Evolutionary conservation across 1,284 basidiomycete genomes (phyloP).

Genomic region (Polyporus tsugae): DNA sequence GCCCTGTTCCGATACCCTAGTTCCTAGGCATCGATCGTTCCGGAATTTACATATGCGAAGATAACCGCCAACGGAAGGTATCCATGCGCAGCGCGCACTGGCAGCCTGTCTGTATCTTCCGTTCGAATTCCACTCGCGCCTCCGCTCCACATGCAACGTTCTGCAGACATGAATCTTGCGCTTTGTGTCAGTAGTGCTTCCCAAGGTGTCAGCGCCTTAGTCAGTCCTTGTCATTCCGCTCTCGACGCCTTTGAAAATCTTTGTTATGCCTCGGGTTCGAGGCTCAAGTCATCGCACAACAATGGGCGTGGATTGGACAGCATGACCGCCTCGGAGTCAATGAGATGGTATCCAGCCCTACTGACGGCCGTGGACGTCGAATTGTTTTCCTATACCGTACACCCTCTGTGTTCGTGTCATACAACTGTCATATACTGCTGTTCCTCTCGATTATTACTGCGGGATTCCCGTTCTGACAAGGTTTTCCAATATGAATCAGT

Average conservation of each 20-base stretch:
- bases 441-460: too few relatives aligned
- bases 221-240: neutral
- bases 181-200: neutral
- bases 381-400: too few relatives aligned
- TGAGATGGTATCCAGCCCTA: neutral
- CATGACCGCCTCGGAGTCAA: neutral
- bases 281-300: neutral
- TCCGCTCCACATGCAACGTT: neutral
- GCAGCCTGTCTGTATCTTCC: neutral
- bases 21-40: neutral
- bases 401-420: too few relatives aligned
- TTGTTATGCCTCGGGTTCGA: neutral
- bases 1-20: neutral
- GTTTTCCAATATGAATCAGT: too few relatives aligned
- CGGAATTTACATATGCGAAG: neutral
- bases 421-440: too few relatives aligned
- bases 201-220: neutral
- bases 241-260: neutral
- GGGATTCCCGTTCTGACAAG: too few relatives aligned
- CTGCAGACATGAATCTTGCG: neutral
- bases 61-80: neutral
- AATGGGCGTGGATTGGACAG: too few relatives aligned
- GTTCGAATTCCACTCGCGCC: constrained; percentile 1
- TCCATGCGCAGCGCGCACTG: too few relatives aligned
- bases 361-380: neutral